phyloP scores from a whole-genome alignment of 2,329 filamentous ascomycete species.

The Nannizzia gypsea region DNA sequence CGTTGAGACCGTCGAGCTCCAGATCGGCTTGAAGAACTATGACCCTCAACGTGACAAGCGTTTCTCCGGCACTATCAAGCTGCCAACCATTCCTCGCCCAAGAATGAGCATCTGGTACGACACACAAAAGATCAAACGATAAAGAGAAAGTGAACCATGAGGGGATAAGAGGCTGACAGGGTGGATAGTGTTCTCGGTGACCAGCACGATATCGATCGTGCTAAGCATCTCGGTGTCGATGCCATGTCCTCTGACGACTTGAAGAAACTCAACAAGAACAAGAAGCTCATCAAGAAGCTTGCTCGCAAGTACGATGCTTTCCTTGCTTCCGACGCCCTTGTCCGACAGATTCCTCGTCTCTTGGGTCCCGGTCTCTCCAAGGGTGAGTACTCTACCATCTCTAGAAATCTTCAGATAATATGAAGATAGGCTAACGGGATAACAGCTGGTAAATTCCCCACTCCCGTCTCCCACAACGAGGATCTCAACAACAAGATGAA shows the following conservation, averaged over 20 bases:
- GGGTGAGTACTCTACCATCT: slow-evolving; percentile 47
- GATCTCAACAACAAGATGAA: slow-evolving; percentile 90
- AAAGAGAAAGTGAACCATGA: background rate
- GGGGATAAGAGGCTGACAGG: background rate
- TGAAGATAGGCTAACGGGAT: slow-evolving; percentile 20
- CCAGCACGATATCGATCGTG: slow-evolving; percentile 99
- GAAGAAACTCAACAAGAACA: slow-evolving; percentile 99
- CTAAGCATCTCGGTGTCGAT: slow-evolving; percentile 97
- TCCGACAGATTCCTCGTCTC: slow-evolving; percentile 99
- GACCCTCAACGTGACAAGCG: slow-evolving; percentile 99
- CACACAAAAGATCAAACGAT: background rate
- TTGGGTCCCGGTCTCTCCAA: slow-evolving; percentile 96
- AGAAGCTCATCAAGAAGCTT: slow-evolving; percentile 99
- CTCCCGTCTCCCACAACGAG: slow-evolving; percentile 91
- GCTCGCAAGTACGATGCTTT: slow-evolving; percentile 99
- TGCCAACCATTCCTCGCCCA: slow-evolving; percentile 81
- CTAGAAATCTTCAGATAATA: background rate
- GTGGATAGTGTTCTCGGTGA: slow-evolving; percentile 61
- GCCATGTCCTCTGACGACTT: slow-evolving; percentile 97
- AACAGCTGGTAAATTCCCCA: slow-evolving; percentile 96
- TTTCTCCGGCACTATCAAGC: slow-evolving; percentile 99
- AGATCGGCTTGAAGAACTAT: slow-evolving; percentile 97
- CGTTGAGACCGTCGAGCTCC: slow-evolving; percentile 72
- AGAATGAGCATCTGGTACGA: slow-evolving; percentile 73
- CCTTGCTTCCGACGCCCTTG: slow-evolving; percentile 88